Evolutionary conservation across 768 basidiomycete genomes (phyloP), one percentile per base, ranked within the genome.

Genomic region (Suillus ampliporus): DNA sequence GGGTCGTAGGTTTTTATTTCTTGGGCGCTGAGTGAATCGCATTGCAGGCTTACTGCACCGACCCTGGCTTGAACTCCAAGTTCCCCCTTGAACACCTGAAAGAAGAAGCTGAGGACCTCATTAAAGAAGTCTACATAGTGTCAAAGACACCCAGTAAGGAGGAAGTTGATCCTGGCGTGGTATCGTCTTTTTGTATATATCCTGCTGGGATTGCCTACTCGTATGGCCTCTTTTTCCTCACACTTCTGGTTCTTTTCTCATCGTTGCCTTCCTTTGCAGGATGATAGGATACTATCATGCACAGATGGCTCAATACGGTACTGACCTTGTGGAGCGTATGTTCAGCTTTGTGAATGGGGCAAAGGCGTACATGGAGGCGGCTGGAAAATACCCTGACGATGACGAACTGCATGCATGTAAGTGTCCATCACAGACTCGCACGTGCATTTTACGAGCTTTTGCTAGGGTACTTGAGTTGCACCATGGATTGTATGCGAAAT

Each of bases 101-200:
- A 10, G 61, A 69, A 60, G 64, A 69, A 54, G 72, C 74, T 2
- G 51, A 65, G 19, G 65, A 69, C n/a, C 51, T 69, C 14, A 35
- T 67, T 13, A 40, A 56, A 54, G 68, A 68, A 7, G 38, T 57
- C n/a, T 47, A 44, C 1, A 46, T 37, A 14, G 48, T 35, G n/a
- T 11, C 9, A 28, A 38, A 21, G 31, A 21, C 15, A 17, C 62
- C 34, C 3, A 28, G 11, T 9, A 43, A 46, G 7, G 44, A 15
- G 31, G 35, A 28, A 28, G 34, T 41, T 38, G 64, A 66, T 41
- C 62, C 57, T 10, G 65, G 61, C 5, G 62, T 64, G 34, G 19
- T 64, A 7, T 61, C 61, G 44, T 61, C 69, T 13, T 71, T 68
- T 43, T 66, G 64, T 44, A 34, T 38, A 8, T 66, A 67, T n/a